Evolutionary conservation across 805 yeast species (phyloP).

Genomic region (Alloascoidea hylecoeti): DNA sequence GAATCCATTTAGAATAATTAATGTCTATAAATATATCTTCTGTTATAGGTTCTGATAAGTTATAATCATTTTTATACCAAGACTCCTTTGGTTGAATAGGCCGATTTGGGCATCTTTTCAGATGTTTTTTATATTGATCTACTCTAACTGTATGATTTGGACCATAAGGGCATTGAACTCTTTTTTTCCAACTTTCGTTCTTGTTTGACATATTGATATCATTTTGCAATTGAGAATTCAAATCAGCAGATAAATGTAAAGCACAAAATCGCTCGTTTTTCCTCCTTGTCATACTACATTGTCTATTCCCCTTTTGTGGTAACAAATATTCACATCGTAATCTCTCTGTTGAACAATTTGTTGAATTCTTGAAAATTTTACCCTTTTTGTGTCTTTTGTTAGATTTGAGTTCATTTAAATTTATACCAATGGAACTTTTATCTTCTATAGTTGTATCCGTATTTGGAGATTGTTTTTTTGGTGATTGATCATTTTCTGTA

Average conservation of each 20-base stretch:
- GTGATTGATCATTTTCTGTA: too few species aligned
- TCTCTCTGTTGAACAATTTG: neutral
- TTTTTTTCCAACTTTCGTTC: conserved; percentile 11
- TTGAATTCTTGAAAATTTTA: too few species aligned
- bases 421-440: too few species aligned
- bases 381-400: too few species aligned
- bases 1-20: conserved; percentile 17
- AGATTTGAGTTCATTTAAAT: too few species aligned
- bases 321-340: conserved; percentile 30
- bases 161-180: conserved; percentile 71
- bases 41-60: conserved; percentile 15
- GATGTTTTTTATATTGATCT: conserved; percentile 37
- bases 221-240: conserved; percentile 7
- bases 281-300: conserved; percentile 48
- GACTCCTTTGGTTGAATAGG: conserved; percentile 19
- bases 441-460: too few species aligned
- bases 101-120: conserved; percentile 36
- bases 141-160: conserved; percentile 63
- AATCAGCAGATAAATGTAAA: conserved; percentile 30
- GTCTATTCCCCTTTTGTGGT: conserved; percentile 30
- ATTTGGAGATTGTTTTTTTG: too few species aligned
- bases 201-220: conserved; percentile 6
- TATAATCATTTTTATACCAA: conserved; percentile 39
- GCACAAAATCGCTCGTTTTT: conserved; percentile 39
- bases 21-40: conserved; percentile 2